Evolutionary conservation across 768 basidiomycete species (phyloP), one percentile per base, ranked within the genome.

Genomic region (Xerocomellus chrysenteron): DNA sequence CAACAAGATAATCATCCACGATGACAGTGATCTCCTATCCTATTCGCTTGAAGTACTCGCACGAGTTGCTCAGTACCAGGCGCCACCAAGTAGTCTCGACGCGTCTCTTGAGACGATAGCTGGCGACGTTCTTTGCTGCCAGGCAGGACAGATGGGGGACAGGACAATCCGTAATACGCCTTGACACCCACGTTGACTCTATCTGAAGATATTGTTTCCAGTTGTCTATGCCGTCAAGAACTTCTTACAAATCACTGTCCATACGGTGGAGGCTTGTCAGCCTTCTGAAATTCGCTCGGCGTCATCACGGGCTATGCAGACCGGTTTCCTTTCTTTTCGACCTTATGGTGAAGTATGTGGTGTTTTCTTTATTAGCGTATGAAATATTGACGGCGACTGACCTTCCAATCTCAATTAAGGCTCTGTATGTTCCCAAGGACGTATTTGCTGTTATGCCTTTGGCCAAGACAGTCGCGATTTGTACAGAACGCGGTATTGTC

Each of bases 11-110:
- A 68, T 93, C 39, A 76, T 93, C 3, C 84, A 87, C 39, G 75
- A 78, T 14, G 85, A 88, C 50, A 73, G 70, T 11, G 76, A 78
- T 1, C 71, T 94, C 4, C 59, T 81, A 21, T 80, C 87, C 0
- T 93, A 89, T 65, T 86, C 88, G 1, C 76, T 92, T 10, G 88
- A 90, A 55, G 67, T 85, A n/a, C 71, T 92, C 42, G 83, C 81
- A 0, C 82, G 83, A 24, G 78, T 87, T 12, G 81, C 79, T 9
- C 72, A 78, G 30, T 83, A 80, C 2, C 73, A 82, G 55, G 68
- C 79, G 0, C 74, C 82, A 14, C 60, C 71, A 10, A 73, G 78
- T 52, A 73, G 73, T 2, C 66, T 91, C 19, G 78, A 81, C 6
- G 79, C 82, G 1, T 83, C 87, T 3, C 69, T 78, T 61, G 90